Evolutionary conservation across 164 flowering plant species (phyloP).

Genomic region (Liriodendron chinense): DNA sequence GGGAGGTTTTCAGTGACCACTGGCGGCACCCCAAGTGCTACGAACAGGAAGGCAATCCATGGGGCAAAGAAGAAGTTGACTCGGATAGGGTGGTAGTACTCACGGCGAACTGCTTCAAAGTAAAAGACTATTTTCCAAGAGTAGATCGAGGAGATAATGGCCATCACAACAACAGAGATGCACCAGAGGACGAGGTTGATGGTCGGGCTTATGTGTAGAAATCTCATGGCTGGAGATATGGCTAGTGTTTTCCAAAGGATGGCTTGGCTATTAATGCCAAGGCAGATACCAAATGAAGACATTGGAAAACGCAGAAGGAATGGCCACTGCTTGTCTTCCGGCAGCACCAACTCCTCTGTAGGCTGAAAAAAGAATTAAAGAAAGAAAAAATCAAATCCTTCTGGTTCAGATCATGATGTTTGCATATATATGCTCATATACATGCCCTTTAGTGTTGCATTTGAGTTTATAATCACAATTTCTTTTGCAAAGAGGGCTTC

Average conservation of each 20-base stretch:
- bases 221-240: slow-evolving; percentile 53
- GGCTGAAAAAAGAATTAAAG: slow-evolving; percentile 33
- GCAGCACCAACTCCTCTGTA: slow-evolving; percentile 72
- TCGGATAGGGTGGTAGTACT: slow-evolving; percentile 81
- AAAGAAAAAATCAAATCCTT: neutral
- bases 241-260: slow-evolving; percentile 83
- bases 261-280: slow-evolving; percentile 91
- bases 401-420: neutral
- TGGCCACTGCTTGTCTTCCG: slow-evolving; percentile 77
- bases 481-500: neutral
- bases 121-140: slow-evolving; percentile 54
- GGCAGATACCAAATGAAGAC: slow-evolving; percentile 81
- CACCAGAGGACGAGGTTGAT: slow-evolving; percentile 67
- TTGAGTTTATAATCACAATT: neutral
- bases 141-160: slow-evolving; percentile 40
- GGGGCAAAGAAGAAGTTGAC: slow-evolving; percentile 96
- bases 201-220: slow-evolving; percentile 53
- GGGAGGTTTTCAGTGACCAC: slow-evolving; percentile 33
- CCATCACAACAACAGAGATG: slow-evolving; percentile 52
- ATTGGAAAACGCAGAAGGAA: slow-evolving; percentile 86
- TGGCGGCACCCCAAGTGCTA: slow-evolving; percentile 64
- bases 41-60: slow-evolving; percentile 61
- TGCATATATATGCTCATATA: neutral
- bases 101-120: slow-evolving; percentile 87
- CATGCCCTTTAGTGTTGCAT: too few species aligned